Evolutionary conservation across 176 grass and related monocot genomes (phyloP), one percentile per base, ranked within the genome.

Genomic region (Triticum dicoccoides): DNA sequence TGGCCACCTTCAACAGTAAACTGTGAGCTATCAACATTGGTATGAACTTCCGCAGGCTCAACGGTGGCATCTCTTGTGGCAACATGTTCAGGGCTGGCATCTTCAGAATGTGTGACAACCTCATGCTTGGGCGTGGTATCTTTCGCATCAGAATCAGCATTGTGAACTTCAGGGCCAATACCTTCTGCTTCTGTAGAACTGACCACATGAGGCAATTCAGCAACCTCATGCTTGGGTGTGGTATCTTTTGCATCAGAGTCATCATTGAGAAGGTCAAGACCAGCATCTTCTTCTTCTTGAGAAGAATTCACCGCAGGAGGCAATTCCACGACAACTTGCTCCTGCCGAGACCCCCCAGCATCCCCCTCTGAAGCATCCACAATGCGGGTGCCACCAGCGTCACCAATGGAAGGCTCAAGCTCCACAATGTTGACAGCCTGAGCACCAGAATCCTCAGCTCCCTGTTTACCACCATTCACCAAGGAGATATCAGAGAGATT

Each of bases 11-110:
- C 61, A 18, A 39, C 21, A 63, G 70, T 9, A 80, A 65, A 49
- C 23, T 63, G 38, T 9, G 12, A 39, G 2, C 12, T 14, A 8
- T 77, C 85, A 61, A 69, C 44, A 47, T 4, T 17, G 30, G 2
- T 64, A 68, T 8, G 21, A 70, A 70, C 52, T 20, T 86, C 27
- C 0, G 24, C 68, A 34, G 4, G 6, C 5, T 56, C 65, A 72
- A 33, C 39, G 0, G 32, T 20, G 59, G 2, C 67, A 65, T 52
- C 83, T 70, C 7, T 29, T 32, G 51, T 29, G 59, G 47, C n/a
- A 76, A 68, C 17, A 81, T 85, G n/a, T 34, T 84, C 62, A 84
- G 47, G 47, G 62, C 49, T 76, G 30, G 58, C 61, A 58, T 47
- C 44, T 81, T 69, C n/a, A 2, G 32, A 34, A 73, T 65, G 14